phyloP scores from a whole-genome alignment of 1,284 basidiomycete genomes.

The Leccinum subrobustum region DNA sequence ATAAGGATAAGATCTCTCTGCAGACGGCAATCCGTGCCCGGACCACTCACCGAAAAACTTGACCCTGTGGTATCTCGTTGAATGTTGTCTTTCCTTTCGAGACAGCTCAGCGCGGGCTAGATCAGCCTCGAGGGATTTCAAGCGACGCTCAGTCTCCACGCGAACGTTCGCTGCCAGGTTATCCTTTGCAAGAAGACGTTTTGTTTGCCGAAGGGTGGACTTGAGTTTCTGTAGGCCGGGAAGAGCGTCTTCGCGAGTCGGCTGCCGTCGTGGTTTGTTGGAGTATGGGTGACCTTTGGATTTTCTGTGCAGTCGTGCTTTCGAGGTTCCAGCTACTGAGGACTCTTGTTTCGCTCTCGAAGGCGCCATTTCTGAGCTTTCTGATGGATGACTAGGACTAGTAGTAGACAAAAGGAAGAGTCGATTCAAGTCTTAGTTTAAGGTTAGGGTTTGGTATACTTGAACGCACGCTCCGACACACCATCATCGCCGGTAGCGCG shows the following conservation, averaged over 20 bases:
- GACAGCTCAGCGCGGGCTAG: constrained; percentile 58
- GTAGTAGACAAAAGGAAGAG: neutral
- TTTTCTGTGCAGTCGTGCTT: constrained; percentile 18
- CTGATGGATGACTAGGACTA: neutral
- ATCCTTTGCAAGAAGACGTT: constrained; percentile 78
- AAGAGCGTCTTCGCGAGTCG: constrained; percentile 20
- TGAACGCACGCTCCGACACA: neutral
- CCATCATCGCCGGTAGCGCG: neutral
- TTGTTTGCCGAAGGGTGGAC: constrained; percentile 73
- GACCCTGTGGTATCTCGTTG: constrained; percentile 78
- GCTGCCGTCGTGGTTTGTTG: constrained; percentile 21
- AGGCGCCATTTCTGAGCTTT: constrained; percentile 16
- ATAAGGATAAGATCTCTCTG: neutral
- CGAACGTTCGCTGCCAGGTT: constrained; percentile 76
- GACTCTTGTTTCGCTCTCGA: constrained; percentile 11
- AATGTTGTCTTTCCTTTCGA: constrained; percentile 70
- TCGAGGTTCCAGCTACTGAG: constrained; percentile 14
- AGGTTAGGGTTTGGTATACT: neutral
- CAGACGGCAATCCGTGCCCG: neutral
- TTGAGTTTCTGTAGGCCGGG: constrained; percentile 81
- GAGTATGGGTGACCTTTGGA: constrained; percentile 16
- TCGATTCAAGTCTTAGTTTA: neutral
- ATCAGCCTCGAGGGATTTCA: constrained; percentile 75
- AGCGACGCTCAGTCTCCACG: constrained; percentile 72
- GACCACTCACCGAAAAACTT: constrained; percentile 80